These are phyloP conservation scores for Xylaria arbuscula DNA, from an alignment of 2,329 filamentous ascomycete genomes.

Conservation along the genomic window DNA sequence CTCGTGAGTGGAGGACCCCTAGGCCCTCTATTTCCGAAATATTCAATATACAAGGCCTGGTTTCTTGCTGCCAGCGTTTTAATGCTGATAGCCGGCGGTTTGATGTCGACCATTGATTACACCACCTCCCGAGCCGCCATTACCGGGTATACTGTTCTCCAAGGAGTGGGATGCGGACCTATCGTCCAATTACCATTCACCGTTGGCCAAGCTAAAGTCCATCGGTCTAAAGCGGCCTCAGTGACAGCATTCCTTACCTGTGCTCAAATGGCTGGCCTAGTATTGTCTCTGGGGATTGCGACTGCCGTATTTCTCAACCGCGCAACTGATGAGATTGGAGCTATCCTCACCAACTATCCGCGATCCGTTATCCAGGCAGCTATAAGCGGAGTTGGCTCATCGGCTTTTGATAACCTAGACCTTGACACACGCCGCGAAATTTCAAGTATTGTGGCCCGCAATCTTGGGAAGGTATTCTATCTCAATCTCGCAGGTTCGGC, in stretches of 20 bases:
- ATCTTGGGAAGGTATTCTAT: conserved; percentile 27
- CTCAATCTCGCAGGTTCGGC: conserved; percentile 28
- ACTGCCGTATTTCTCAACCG: no score
- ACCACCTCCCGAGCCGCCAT: conserved; percentile 18
- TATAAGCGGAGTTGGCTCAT: conserved; percentile 17
- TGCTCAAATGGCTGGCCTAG: conserved; percentile 13
- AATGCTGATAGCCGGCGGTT: conserved; percentile 19
- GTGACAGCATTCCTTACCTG: conserved; percentile 28
- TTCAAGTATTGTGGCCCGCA: conserved; percentile 7
- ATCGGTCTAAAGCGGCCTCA: neutral
- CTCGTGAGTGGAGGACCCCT: conserved; percentile 14
- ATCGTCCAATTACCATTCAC: conserved; percentile 30
- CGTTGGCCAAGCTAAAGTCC: conserved; percentile 28
- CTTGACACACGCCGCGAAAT: neutral
- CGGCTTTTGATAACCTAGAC: conserved; percentile 2
- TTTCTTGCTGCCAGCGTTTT: conserved; percentile 18
- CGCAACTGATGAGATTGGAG: no score
- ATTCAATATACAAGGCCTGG: conserved; percentile 23
- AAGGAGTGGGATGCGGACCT: conserved; percentile 25
- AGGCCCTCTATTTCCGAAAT: conserved; percentile 30
- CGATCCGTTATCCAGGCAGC: neutral
- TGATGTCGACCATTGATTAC: conserved; percentile 27
- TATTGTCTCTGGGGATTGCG: no score
- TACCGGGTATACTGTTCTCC: conserved; percentile 28
- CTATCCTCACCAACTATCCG: no score